Base-by-base conservation (phyloP, 2,329 filamentous ascomycete species). In the Fusarium sambucinum region DNA sequence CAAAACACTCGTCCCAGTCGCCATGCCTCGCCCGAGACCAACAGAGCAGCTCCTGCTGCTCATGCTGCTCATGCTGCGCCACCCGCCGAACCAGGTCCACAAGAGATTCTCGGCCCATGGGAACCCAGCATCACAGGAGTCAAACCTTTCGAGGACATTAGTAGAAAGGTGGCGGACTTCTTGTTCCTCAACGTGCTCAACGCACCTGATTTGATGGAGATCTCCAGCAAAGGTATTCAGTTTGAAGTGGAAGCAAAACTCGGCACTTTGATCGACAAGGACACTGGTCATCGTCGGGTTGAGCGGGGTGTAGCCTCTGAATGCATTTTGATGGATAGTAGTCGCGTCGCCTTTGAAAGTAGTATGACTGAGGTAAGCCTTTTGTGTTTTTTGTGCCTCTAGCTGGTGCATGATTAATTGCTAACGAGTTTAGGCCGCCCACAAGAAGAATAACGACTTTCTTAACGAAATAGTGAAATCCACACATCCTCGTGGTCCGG, bases 181-280 rank as follows among this genome's bases (percentile, higher is more conserved):
- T 81, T 97, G 13, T 96, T 90, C 75, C 77, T 87, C 47, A 84
- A 91, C 56, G 90, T 96, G 19, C 85, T 96, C 9, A 82, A 85
- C 52, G 88, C 89, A 63, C 83, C 86, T n/a, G 88, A 92, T 68
- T 84, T 89, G 37, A 85, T 85, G 32, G 88, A 91, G 70, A 86
- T 91, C 21, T 79, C 82, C 17, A 86, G 86, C 52, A 85, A 87
- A 17, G 89, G 88, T 9, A 90, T 94, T 16, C 87, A 93, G 63
- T 89, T 97, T 54, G 96, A 99, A 79, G 92, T 99, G 55, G 96
- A 99, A 80, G 96, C 94, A 12, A 98, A 98, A 78, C 84, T 98
- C 47, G 96, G 96, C 19, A 90, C 89, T 27, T 84, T 98, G 16
- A 87, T 95, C 59, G 90, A 93, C 77, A 89, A 88, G 75, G 87